Base-by-base conservation (phyloP, 176 grass and related monocot species). In the Zoysia japonica region DNA sequence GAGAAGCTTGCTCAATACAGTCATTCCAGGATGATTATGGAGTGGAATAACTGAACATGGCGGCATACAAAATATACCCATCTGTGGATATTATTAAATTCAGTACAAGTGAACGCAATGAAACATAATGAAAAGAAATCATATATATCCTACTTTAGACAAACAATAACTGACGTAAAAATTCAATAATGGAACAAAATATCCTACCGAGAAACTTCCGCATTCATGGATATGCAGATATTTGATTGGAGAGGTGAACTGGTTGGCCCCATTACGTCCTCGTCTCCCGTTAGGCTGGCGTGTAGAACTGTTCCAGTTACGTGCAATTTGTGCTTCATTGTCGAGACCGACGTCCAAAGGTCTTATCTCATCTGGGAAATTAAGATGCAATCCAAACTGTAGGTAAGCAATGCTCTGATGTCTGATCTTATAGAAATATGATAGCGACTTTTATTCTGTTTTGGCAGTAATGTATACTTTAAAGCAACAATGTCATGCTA, bases 31-130 rank as follows among this genome's bases (percentile, higher is more conserved):
- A 88, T 99, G 96, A 80, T 99, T 91, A 74, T 99, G 96, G 89
- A 99, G 96, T 73, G 96, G 96, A 78, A 99, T 95, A 76, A 99
- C 87, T 52, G 92, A 94, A 66, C 84, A 95, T 15, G 92, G 84
- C 11, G 92, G 96, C 96, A 95, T 93, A 71, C 96, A 99, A 87
- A 99, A 94, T 90, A 99, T 99, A 63, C 96, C 96, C 87, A 99
- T 93, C 96, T 99, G 86, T 42, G 67, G 48, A 76, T 54, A 74
- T 46, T 38, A 45, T 74, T 14, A 71, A 16, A 48, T 48, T 48
- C 47, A 48, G 6, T 48, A 48, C 47, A 7, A 8, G 47, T 9
- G 47, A 9, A 48, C 9, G 47, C 47, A 8, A 9, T 8, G 47
- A 48, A 48, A 1, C 47, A 48, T 7, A 48, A 48, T 8, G 7